phyloP scores from a whole-genome alignment of 805 yeast genomes.

The Kuraishia piskuri region DNA sequence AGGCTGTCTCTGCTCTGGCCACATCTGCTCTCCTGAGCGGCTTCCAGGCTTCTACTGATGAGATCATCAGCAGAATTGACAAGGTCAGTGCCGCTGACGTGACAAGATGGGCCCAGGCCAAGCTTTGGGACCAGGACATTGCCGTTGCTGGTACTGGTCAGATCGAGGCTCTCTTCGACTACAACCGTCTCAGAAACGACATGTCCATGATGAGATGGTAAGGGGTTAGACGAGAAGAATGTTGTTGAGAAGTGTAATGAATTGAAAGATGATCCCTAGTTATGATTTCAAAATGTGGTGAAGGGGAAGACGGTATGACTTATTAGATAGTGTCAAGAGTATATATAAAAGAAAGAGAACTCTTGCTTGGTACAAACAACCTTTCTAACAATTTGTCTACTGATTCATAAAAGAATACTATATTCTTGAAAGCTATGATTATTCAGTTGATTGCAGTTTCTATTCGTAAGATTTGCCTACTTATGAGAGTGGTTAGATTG shows the following conservation, averaged over 20 bases:
- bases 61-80: conserved; percentile 55
- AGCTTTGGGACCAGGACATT: conserved; percentile 79
- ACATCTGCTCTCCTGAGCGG: conserved; percentile 51
- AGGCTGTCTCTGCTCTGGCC: conserved; percentile 50
- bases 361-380: neutral
- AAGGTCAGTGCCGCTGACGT: conserved; percentile 50
- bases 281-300: neutral
- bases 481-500: too few relatives aligned
- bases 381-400: neutral
- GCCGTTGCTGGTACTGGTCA: conserved; percentile 81
- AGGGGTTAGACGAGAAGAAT: conserved; percentile 4
- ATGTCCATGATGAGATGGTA: conserved; percentile 86
- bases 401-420: neutral
- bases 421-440: neutral
- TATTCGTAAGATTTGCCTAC: too few relatives aligned
- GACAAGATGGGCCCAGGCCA: conserved; percentile 64
- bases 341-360: neutral
- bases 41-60: conserved; percentile 51
- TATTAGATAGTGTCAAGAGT: neutral
- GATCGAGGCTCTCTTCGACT: conserved; percentile 77
- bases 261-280: neutral
- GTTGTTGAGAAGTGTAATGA: neutral
- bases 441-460: neutral
- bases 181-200: conserved; percentile 80
- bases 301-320: neutral